Evolutionary conservation across 2,329 filamentous ascomycete species (phyloP), one percentile per base, ranked within the genome.

Genomic region (Ophiostoma perfectum): DNA sequence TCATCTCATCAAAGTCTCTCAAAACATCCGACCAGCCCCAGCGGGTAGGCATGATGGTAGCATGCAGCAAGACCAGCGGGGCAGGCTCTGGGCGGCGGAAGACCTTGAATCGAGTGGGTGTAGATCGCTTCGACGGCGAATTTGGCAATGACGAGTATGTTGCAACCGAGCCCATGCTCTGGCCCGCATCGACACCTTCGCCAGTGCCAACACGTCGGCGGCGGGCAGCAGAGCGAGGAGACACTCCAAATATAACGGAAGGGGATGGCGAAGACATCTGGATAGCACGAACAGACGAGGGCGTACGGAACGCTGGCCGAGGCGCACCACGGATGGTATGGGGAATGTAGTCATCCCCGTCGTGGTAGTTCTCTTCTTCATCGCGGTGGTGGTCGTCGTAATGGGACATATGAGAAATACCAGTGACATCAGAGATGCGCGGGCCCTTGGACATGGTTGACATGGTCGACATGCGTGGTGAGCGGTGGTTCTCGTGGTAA

Each of bases 61-160:
- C 88, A 73, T 95, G 91, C 4, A 95, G 81, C 64, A 95, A 80
- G 1, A 95, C 90, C 2, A 95, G 82, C 2, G 91, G 91, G n/a
- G 81, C 76, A 65, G 86, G 85, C 12, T 71, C 69, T 0, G 69
- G 67, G 11, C 63, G 67, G 67, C 83, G 83, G 72, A 80, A 81
- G 42, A 78, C 75, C 77, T 83, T 85, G 75, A 89, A 85, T 6
- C 87, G 80, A 27, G 84, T 81, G 1, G 86, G 83, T 5, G 86
- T 88, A 4, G 77, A 76, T 64, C 77, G 78, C 72, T 81, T 82
- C 75, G 84, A 86, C 38, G 83, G 82, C 3, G 84, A 84, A 71
- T 82, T 45, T 11, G 65, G 66, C 41, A 27, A 58, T 4, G 70
- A 67, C 1, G 66, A 67, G 44, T 63, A 66, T n/a, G 68, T 67